Evolutionary conservation across 441 rosid species (phyloP).

Genomic region (Mallotus japonicus): DNA sequence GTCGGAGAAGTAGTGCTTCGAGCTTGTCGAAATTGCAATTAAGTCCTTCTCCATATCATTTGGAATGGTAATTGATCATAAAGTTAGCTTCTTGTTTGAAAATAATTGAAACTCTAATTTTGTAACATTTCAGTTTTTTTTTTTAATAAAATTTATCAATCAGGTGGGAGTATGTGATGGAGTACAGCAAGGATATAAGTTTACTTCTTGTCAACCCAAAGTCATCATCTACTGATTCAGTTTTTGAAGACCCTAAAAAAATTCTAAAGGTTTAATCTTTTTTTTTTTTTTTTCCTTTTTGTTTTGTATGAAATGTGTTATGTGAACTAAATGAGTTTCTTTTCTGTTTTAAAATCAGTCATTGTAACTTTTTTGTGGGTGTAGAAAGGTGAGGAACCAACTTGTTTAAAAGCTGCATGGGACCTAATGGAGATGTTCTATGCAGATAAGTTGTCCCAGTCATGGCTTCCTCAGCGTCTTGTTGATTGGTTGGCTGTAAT

Average conservation of each 20-base stretch:
- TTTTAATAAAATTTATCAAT: background rate
- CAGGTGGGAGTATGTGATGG: conserved; percentile 93
- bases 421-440: conserved; percentile 89
- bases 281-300: too few relatives aligned
- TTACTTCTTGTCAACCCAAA: conserved; percentile 56
- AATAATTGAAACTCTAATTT: background rate
- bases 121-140: background rate
- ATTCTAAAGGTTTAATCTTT: conserved; percentile 49
- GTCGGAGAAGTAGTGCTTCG: conserved; percentile 60
- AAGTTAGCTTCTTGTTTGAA: too few relatives aligned
- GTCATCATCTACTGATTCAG: conserved; percentile 27
- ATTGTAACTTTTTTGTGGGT: background rate
- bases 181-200: conserved; percentile 76
- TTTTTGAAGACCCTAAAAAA: conserved; percentile 61
- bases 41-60: conserved; percentile 54
- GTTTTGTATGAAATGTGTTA: too few relatives aligned
- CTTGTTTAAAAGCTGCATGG: conserved; percentile 87
- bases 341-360: too few relatives aligned
- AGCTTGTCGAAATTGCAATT: conserved; percentile 56
- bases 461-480: conserved; percentile 82
- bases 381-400: conserved; percentile 59
- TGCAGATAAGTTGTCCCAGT: conserved; percentile 66
- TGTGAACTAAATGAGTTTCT: too few relatives aligned
- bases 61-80: conserved; percentile 51
- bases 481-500: conserved; percentile 95